A percentile compares a stretch with the other conserved stretches of the same genome.
These are phyloP conservation scores for Trichomonas tenax DNA, from an alignment of 208 protist genomes.

Conservation along the genomic window DNA sequence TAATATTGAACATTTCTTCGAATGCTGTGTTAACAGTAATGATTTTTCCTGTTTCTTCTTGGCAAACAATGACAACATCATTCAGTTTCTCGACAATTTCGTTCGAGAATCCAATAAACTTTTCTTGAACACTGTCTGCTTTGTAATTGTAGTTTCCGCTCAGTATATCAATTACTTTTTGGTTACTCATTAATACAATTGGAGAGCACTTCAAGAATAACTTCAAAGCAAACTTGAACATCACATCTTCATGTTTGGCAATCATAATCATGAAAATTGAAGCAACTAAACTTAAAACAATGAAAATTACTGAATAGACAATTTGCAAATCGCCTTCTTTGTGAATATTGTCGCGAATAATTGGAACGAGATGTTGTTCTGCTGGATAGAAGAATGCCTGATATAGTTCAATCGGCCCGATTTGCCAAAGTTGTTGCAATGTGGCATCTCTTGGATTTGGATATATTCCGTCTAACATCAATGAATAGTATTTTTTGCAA, in stretches of 20 bases:
- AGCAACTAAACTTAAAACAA: neutral
- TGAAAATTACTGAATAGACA: neutral
- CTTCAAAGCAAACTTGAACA: neutral
- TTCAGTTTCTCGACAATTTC: neutral
- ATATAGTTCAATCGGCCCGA: neutral
- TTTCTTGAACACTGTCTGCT: neutral
- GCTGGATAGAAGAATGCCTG: neutral
- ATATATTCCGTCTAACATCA: neutral
- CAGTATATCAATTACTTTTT: neutral
- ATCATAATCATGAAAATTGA: neutral
- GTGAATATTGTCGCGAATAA: neutral
- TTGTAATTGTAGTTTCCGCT: neutral
- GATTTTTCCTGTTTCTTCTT: neutral
- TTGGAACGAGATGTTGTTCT: neutral
- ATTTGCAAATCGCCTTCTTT: neutral
- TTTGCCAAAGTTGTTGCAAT: neutral
- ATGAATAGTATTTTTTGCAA: neutral
- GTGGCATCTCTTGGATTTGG: neutral
- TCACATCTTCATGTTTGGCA: neutral
- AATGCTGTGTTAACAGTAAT: neutral
- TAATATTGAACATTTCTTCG: neutral
- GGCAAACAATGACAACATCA: neutral
- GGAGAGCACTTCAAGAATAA: neutral
- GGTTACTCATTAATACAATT: neutral
- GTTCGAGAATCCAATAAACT: neutral